phyloP scores from a whole-genome alignment of 2,329 filamentous ascomycete species.

The Trichoderma atroviride region DNA sequence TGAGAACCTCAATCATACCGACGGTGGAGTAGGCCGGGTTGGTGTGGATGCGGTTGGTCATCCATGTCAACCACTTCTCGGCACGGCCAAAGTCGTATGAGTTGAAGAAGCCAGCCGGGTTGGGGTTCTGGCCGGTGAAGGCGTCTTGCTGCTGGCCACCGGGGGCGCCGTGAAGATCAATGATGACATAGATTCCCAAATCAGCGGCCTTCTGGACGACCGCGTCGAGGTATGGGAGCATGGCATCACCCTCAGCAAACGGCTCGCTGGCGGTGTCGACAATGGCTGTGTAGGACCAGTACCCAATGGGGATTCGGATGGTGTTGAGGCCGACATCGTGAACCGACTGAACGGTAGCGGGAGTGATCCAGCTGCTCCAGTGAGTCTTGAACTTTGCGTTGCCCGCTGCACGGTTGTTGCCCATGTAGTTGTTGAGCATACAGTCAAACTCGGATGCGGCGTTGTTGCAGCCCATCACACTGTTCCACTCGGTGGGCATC shows the following conservation, averaged over 20 bases:
- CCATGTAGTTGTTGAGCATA: slow-evolving; percentile 40
- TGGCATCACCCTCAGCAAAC: slow-evolving; percentile 44
- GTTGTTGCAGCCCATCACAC: slow-evolving; percentile 49
- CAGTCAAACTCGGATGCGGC: slow-evolving; percentile 56
- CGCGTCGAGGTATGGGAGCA: slow-evolving; percentile 39
- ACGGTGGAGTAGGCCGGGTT: slow-evolving; percentile 55
- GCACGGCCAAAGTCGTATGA: slow-evolving; percentile 59
- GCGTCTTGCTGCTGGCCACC: slow-evolving; percentile 49
- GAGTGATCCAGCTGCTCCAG: slow-evolving; percentile 42
- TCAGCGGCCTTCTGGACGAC: slow-evolving; percentile 39
- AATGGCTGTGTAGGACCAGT: slow-evolving; percentile 54
- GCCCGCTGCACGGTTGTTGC: slow-evolving; percentile 41
- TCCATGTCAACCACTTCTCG: slow-evolving; percentile 56
- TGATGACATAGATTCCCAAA: slow-evolving; percentile 40
- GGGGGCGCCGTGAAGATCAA: slow-evolving; percentile 48
- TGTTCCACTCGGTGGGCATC: slow-evolving; percentile 46
- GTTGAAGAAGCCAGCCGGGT: slow-evolving; percentile 55
- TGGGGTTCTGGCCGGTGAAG: slow-evolving; percentile 47
- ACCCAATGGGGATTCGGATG: slow-evolving; percentile 56
- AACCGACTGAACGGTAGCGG: slow-evolving; percentile 49
- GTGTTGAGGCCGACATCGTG: slow-evolving; percentile 57
- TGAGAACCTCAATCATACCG: slow-evolving; percentile 61
- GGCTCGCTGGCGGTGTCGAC: slow-evolving; percentile 51
- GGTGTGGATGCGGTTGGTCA: slow-evolving; percentile 56
- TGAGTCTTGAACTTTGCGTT: slow-evolving; percentile 52